Evolutionary conservation across 73 alveolate genomes (phyloP).

Genomic region (Durusdinium trenchii): DNA sequence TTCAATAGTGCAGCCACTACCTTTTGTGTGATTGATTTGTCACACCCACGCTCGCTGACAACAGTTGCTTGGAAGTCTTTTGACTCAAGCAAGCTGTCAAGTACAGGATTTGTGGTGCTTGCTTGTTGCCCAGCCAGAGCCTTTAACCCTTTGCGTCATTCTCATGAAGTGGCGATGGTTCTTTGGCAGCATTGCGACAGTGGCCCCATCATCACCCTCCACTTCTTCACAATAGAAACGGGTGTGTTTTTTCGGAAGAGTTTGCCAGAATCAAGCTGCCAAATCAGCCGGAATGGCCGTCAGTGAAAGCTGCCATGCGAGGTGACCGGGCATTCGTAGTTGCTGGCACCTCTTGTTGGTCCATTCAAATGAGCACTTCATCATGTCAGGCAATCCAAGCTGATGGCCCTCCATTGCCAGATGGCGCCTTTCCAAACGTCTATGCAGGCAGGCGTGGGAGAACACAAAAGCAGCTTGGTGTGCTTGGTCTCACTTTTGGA

Average conservation of each 20-base stretch:
- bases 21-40: not conserved
- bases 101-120: not conserved
- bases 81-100: not conserved
- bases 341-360: constrained; percentile 12
- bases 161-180: not conserved
- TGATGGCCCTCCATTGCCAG: not conserved
- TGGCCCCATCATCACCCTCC: not conserved
- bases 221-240: not conserved
- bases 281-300: not conserved
- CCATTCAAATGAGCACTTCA: not conserved
- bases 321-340: not conserved
- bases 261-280: constrained; percentile 3
- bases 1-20: not conserved
- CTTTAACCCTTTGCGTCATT: not conserved
- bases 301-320: not conserved
- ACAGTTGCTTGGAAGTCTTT: not conserved
- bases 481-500: not conserved
- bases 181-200: not conserved
- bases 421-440: not conserved
- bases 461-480: not conserved
- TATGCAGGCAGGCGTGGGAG: not conserved
- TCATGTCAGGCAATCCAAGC: not conserved
- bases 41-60: not conserved
- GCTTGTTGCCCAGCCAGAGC: constrained; percentile 8
- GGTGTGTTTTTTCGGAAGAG: not conserved